Conservation (phyloP, 129 eudicot species). For the Pittosporum tobira region DNA sequence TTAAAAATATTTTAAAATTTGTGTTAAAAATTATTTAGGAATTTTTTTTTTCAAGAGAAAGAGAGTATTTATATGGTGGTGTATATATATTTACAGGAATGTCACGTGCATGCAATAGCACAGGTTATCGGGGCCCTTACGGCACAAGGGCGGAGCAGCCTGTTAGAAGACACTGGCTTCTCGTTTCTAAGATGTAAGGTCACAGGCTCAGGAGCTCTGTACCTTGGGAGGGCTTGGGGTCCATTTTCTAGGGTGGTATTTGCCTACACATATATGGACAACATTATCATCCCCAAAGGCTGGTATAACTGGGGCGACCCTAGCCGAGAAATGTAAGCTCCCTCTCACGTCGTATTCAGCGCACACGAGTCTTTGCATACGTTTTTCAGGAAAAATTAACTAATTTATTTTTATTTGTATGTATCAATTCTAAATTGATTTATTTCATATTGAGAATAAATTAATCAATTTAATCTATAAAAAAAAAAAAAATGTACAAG, state of each 20-base stretch:
- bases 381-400: too few relatives aligned
- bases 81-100: constrained; percentile 31
- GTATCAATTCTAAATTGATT: too few relatives aligned
- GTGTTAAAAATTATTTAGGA: too few relatives aligned
- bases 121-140: constrained; percentile 79
- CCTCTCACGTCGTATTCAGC: not conserved
- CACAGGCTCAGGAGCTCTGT: constrained; percentile 82
- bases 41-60: too few relatives aligned
- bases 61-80: too few relatives aligned
- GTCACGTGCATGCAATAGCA: constrained; percentile 88
- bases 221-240: constrained; percentile 97
- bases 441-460: too few relatives aligned
- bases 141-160: constrained; percentile 80
- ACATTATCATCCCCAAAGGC: constrained; percentile 79
- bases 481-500: too few relatives aligned
- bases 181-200: constrained; percentile 76
- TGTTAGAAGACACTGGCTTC: constrained; percentile 86
- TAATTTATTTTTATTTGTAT: too few relatives aligned
- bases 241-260: constrained; percentile 84
- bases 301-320: constrained; percentile 99
- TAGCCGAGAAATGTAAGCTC: constrained; percentile 67
- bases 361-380: too few relatives aligned
- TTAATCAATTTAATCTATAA: too few relatives aligned
- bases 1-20: too few relatives aligned
- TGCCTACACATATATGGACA: constrained; percentile 86